Evolutionary conservation across 2,329 filamentous ascomycete genomes (phyloP).

Genomic region (Cryphonectria radicalis): DNA sequence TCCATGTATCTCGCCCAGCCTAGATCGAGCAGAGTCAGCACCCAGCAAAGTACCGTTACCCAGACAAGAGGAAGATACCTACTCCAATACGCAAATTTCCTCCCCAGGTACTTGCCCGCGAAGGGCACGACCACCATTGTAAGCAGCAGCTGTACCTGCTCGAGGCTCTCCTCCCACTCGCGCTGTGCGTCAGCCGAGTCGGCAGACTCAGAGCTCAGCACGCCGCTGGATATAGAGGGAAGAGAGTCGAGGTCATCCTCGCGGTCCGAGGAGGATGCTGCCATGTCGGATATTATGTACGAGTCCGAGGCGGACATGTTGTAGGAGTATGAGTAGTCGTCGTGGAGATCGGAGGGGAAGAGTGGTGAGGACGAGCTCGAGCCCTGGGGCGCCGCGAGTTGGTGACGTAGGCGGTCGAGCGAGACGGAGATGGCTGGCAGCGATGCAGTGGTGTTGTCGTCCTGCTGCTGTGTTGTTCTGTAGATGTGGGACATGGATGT

Average conservation of each 20-base stretch:
- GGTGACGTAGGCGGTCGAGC: constrained; percentile 8
- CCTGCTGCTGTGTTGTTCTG: constrained; percentile 13
- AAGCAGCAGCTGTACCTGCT: constrained; percentile 89
- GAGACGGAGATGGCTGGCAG: constrained; percentile 13
- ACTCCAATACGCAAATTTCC: constrained; percentile 98
- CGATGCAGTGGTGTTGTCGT: not conserved
- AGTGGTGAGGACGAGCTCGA: not conserved
- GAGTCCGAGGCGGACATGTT: constrained; percentile 47
- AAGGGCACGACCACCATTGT: constrained; percentile 96
- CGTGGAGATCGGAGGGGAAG: not conserved
- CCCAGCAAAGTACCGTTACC: constrained; percentile 19
- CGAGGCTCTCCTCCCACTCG: constrained; percentile 93
- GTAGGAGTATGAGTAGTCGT: not conserved
- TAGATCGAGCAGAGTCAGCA: constrained; percentile 43
- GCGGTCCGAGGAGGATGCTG: constrained; percentile 48
- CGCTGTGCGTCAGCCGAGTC: constrained; percentile 81
- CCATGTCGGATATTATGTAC: constrained; percentile 55
- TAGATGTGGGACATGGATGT: constrained; percentile 11
- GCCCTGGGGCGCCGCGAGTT: not conserved
- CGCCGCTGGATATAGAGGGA: constrained; percentile 61
- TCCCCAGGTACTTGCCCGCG: constrained; percentile 89
- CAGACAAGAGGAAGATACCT: constrained; percentile 43
- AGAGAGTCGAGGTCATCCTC: constrained; percentile 67
- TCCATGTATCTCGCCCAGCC: constrained; percentile 94
- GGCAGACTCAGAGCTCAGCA: constrained; percentile 50